These are phyloP conservation scores for Clonostachys byssicola DNA, from an alignment of 2,329 filamentous ascomycete species.

Conservation along the genomic window DNA sequence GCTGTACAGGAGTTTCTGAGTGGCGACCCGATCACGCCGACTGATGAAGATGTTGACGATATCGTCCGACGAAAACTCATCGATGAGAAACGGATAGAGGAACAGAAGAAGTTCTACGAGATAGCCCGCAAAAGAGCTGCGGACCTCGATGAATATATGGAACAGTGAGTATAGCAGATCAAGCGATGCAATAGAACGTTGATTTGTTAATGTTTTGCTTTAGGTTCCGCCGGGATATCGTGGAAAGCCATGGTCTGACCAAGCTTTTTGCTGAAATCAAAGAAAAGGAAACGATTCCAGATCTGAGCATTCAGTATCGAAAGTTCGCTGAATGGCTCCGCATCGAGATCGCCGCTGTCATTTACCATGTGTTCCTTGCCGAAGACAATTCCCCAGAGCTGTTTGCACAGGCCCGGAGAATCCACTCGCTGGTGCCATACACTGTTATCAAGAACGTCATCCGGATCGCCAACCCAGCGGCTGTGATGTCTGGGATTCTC, in stretches of 20 bases:
- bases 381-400: constrained; percentile 97
- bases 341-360: constrained; percentile 92
- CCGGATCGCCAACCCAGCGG: constrained; percentile 89
- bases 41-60: constrained; percentile 79
- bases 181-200: background rate
- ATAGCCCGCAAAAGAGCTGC: constrained; percentile 86
- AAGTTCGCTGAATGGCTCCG: constrained; percentile 98
- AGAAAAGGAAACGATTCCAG: constrained; percentile 80
- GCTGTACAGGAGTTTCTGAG: constrained; percentile 84
- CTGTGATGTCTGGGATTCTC: constrained; percentile 92
- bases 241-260: constrained; percentile 78
- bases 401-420: constrained; percentile 89
- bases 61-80: constrained; percentile 75
- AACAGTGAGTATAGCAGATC: constrained; percentile 54
- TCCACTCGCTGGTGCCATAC: constrained; percentile 93
- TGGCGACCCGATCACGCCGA: constrained; percentile 65
- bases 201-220: constrained; percentile 9
- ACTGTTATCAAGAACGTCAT: constrained; percentile 94
- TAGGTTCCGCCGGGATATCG: constrained; percentile 62
- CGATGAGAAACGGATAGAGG: constrained; percentile 84
- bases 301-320: constrained; percentile 90
- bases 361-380: constrained; percentile 95
- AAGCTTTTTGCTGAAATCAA: constrained; percentile 92
- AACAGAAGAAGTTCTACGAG: constrained; percentile 93
- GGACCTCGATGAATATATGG: constrained; percentile 97